phyloP scores from a whole-genome alignment of 768 basidiomycete genomes.

The Mycena sanguinolenta region DNA sequence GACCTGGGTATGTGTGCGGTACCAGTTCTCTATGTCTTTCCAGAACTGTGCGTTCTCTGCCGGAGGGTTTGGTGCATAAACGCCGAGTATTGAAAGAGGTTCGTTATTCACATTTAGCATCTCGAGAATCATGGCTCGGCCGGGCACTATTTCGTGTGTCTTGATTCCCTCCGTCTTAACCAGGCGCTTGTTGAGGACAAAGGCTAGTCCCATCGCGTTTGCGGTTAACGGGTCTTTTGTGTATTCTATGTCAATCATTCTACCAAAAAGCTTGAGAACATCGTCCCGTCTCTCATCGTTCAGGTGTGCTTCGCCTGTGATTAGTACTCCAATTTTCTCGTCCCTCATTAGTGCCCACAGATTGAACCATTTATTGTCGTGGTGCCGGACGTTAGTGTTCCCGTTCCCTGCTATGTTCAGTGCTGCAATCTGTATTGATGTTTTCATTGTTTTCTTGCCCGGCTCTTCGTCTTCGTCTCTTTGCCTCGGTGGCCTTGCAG shows the following conservation, averaged over 20 bases:
- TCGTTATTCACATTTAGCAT: slow-evolving; percentile 26
- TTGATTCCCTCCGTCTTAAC: background rate
- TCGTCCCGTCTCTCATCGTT: background rate
- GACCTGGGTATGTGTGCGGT: background rate
- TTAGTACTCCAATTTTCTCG: background rate
- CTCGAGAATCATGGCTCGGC: slow-evolving; percentile 17
- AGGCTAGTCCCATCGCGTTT: slow-evolving; percentile 1
- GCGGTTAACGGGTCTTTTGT: slow-evolving; percentile 6
- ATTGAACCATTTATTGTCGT: background rate
- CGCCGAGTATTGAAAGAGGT: slow-evolving; percentile 13
- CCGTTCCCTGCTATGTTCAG: slow-evolving; percentile 5
- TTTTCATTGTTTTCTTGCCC: slow-evolving; percentile 3
- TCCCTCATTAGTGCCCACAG: slow-evolving; percentile 4
- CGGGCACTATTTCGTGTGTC: slow-evolving; percentile 25
- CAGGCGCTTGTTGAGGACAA: slow-evolving; percentile 5
- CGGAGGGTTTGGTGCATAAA: slow-evolving; percentile 37
- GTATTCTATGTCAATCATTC: background rate
- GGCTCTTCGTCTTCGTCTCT: too few species aligned
- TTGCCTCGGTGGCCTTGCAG: too few species aligned
- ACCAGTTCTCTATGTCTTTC: slow-evolving; percentile 6
- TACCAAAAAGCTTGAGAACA: background rate
- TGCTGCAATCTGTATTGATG: background rate
- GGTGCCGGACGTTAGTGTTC: background rate
- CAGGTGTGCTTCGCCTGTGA: slow-evolving; percentile 7
- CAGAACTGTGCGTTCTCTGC: slow-evolving; percentile 35